Conservation (phyloP, 2,329 filamentous ascomycete genomes). For the Erysiphe neolycopersici region DNA sequence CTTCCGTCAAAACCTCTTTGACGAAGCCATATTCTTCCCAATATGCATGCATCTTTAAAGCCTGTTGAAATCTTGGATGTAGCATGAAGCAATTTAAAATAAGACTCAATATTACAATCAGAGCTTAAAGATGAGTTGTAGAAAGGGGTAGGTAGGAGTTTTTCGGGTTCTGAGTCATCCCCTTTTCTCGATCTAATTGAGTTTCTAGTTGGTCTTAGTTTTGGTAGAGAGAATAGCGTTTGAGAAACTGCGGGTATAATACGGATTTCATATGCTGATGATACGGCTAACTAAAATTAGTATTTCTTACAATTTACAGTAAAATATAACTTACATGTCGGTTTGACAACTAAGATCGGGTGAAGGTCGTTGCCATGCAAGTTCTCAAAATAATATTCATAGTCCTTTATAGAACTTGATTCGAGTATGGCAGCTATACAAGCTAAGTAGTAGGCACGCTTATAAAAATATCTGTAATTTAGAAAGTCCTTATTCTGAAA, state of each 20-base stretch:
- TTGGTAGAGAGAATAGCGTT: constrained; percentile 40
- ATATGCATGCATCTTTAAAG: constrained; percentile 60
- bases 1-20: constrained; percentile 56
- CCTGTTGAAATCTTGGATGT: constrained; percentile 26
- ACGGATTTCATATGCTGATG: constrained; percentile 27
- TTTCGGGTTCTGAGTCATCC: constrained; percentile 17
- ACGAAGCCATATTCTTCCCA: constrained; percentile 70
- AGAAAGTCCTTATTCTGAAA: constrained; percentile 91
- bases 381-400: constrained; percentile 34
- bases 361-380: constrained; percentile 51
- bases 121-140: constrained; percentile 73
- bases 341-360: constrained; percentile 31
- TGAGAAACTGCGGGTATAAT: constrained; percentile 52
- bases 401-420: constrained; percentile 20
- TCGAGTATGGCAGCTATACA: constrained; percentile 49
- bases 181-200: constrained; percentile 33
- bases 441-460: constrained; percentile 73
- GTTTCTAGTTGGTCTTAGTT: constrained; percentile 42
- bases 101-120: constrained; percentile 45
- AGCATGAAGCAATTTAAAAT: constrained; percentile 50
- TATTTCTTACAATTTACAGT: background rate
- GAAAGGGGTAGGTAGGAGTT: constrained; percentile 37
- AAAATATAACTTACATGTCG: constrained; percentile 4
- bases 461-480: constrained; percentile 84
- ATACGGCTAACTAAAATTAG: constrained; percentile 5